Evolutionary conservation across 1,139 yeast genomes (phyloP).

Genomic region (Meyerozyma smithsonii): DNA sequence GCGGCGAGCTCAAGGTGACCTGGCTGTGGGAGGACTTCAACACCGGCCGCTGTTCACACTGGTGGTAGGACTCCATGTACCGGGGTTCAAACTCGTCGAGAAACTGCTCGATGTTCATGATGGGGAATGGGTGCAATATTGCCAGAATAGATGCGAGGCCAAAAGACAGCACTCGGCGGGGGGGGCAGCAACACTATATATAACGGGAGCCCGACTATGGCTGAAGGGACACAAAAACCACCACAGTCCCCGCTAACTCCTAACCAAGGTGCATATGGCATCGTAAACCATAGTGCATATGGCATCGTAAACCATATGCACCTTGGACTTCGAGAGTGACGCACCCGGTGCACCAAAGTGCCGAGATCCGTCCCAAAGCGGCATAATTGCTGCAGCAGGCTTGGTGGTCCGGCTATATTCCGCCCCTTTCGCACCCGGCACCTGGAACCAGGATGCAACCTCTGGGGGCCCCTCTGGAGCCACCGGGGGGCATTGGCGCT

Average conservation of each 20-base stretch:
- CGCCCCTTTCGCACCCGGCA: background rate
- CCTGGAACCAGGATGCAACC: background rate
- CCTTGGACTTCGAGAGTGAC: background rate
- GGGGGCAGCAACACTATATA: background rate
- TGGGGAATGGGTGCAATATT: too few relatives aligned
- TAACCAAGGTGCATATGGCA: background rate
- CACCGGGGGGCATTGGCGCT: too few relatives aligned
- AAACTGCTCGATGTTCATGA: conserved; percentile 1
- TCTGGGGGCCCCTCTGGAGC: background rate
- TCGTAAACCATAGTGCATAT: background rate
- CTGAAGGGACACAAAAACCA: conserved; percentile 2
- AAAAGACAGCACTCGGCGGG: background rate
- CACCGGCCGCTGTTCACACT: background rate
- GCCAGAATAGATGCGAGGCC: background rate
- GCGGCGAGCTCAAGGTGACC: background rate
- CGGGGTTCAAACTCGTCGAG: conserved; percentile 2
- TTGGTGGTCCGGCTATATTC: background rate
- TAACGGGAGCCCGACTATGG: background rate
- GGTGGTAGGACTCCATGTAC: conserved; percentile 1
- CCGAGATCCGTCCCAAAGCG: conserved; percentile 1
- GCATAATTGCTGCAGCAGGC: conserved; percentile 2
- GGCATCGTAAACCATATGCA: background rate
- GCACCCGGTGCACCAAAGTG: background rate
- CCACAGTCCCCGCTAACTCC: conserved; percentile 3
- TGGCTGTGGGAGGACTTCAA: background rate